phyloP scores from a whole-genome alignment of 345 rosid species.

The Salix brachista region DNA sequence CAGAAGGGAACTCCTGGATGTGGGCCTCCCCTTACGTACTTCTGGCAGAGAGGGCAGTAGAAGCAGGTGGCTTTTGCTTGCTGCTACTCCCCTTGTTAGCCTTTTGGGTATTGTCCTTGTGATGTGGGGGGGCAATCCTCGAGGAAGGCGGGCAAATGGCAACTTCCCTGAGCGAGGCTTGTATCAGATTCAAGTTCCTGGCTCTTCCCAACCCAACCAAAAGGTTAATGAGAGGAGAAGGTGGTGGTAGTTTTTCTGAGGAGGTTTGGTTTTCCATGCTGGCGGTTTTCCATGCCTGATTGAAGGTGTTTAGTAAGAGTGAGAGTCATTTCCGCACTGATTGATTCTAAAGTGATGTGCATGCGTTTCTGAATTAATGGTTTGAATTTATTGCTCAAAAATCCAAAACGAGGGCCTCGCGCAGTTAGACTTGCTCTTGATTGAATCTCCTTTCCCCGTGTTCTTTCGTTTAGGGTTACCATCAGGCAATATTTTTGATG shows the following conservation, averaged over 20 bases:
- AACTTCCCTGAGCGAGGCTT: slow-evolving; percentile 13
- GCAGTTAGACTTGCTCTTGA: background rate
- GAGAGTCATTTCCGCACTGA: background rate
- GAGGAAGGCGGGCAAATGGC: slow-evolving; percentile 33
- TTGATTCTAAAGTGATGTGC: background rate
- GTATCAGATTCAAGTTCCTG: slow-evolving; percentile 22
- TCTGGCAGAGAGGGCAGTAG: slow-evolving; percentile 32
- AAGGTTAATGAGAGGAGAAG: slow-evolving; percentile 64
- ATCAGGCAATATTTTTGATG: no score
- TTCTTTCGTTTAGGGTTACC: background rate
- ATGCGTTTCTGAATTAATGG: background rate
- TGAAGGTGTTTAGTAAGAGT: background rate
- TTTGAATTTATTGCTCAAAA: background rate
- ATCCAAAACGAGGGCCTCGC: background rate
- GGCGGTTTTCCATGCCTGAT: background rate
- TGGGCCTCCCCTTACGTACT: slow-evolving; percentile 8
- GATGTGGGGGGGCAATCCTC: slow-evolving; percentile 62
- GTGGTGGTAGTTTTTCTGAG: slow-evolving; percentile 71
- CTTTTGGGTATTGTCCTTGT: slow-evolving; percentile 69
- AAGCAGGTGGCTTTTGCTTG: slow-evolving; percentile 71
- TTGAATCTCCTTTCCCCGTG: background rate
- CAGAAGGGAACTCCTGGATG: slow-evolving; percentile 22
- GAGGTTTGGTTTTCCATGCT: background rate
- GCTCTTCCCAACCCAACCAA: slow-evolving; percentile 22
- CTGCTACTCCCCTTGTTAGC: slow-evolving; percentile 83